Conservation (phyloP, 2,329 filamentous ascomycete genomes). For the Monilinia aucupariae region DNA sequence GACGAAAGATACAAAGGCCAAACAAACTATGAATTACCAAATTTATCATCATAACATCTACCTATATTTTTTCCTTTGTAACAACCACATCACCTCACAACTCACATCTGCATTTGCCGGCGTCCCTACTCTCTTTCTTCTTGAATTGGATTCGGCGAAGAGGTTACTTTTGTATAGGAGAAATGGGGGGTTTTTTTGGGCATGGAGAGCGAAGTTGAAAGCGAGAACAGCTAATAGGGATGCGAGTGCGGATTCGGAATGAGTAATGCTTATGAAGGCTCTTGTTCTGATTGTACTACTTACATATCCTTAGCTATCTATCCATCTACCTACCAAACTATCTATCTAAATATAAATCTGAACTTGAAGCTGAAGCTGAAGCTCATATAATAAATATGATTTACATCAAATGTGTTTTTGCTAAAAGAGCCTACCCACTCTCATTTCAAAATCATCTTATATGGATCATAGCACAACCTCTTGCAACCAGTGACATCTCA, state of each 20-base stretch:
- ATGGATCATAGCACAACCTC: too few relatives aligned
- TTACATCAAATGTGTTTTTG: too few relatives aligned
- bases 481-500: too few relatives aligned
- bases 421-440: too few relatives aligned
- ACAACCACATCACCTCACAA: background rate
- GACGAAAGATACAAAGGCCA: background rate
- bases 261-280: background rate
- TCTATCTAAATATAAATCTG: background rate
- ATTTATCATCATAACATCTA: conserved; percentile 1
- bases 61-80: background rate
- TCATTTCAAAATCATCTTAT: too few relatives aligned
- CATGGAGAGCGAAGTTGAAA: background rate
- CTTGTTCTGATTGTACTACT: conserved; percentile 4
- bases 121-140: background rate
- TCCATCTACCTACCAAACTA: background rate
- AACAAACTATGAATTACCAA: background rate
- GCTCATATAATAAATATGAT: too few relatives aligned
- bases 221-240: background rate
- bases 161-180: conserved; percentile 8
- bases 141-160: background rate
- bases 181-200: background rate
- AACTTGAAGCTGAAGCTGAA: too few relatives aligned
- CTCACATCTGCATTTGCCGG: conserved; percentile 1
- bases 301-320: conserved; percentile 10
- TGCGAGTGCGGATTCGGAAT: background rate